These are phyloP conservation scores for Trametes pubescens DNA, from an alignment of 1,284 basidiomycete species.

Conservation along the genomic window DNA sequence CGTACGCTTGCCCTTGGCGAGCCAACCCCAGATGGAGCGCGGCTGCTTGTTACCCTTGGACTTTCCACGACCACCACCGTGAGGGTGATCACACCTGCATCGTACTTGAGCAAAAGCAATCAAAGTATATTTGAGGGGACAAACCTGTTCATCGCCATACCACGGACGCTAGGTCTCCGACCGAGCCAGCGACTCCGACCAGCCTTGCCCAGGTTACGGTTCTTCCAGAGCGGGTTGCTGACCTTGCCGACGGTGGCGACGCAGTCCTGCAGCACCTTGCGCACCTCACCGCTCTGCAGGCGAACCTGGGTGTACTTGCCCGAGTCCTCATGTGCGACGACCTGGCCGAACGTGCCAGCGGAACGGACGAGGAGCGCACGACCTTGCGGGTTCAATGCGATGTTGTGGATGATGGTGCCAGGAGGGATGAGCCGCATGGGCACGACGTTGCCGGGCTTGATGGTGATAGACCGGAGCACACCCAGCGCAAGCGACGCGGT, in stretches of 20 bases:
- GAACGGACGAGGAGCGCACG: constrained; percentile 88
- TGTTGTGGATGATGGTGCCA: constrained; percentile 90
- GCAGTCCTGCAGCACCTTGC: constrained; percentile 85
- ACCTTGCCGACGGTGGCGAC: constrained; percentile 93
- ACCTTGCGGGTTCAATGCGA: constrained; percentile 81
- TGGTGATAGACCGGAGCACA: constrained; percentile 84
- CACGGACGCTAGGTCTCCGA: constrained; percentile 86
- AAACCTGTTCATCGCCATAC: constrained; percentile 98
- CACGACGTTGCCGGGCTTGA: constrained; percentile 94
- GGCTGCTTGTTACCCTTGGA: constrained; percentile 96
- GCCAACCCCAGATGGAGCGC: constrained; percentile 90
- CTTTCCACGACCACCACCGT: constrained; percentile 98
- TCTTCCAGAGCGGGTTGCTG: constrained; percentile 93
- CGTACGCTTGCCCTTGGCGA: constrained; percentile 92
- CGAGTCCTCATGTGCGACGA: constrained; percentile 78
- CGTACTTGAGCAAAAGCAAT: constrained; percentile 12
- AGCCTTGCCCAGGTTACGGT: constrained; percentile 89
- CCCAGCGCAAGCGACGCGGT: constrained; percentile 81
- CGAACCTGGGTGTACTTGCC: constrained; percentile 85
- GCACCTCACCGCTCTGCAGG: constrained; percentile 93
- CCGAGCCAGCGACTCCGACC: constrained; percentile 93
- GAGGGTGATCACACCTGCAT: constrained; percentile 88
- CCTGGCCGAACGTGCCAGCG: constrained; percentile 88
- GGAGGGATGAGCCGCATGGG: constrained; percentile 92
- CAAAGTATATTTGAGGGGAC: constrained; percentile 41